phyloP scores from a whole-genome alignment of 768 basidiomycete genomes.

The Ramaria sp. region DNA sequence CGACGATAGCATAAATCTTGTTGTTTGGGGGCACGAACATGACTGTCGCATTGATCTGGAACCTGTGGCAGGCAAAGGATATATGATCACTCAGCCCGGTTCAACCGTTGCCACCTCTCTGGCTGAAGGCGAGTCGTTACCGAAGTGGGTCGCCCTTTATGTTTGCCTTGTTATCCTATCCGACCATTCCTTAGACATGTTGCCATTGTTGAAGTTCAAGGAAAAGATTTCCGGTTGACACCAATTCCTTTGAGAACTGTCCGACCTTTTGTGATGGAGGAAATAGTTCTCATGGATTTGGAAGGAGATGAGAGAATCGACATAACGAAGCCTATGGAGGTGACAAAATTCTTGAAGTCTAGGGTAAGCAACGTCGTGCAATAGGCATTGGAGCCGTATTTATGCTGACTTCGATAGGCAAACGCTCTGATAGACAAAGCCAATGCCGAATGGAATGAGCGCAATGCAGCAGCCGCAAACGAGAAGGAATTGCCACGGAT shows the following conservation, averaged over 20 bases:
- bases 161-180: background rate
- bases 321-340: slow-evolving; percentile 69
- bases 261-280: slow-evolving; percentile 87
- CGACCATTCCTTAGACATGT: slow-evolving; percentile 53
- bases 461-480: slow-evolving; percentile 51
- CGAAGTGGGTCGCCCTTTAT: slow-evolving; percentile 52
- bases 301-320: slow-evolving; percentile 72
- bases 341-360: slow-evolving; percentile 67
- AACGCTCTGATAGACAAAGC: slow-evolving; percentile 71
- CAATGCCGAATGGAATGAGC: slow-evolving; percentile 66
- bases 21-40: slow-evolving; percentile 99
- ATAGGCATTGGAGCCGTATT: too few relatives aligned
- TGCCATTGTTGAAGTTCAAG: slow-evolving; percentile 78
- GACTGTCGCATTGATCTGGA: slow-evolving; percentile 92
- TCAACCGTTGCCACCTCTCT: slow-evolving; percentile 91
- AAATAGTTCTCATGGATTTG: slow-evolving; percentile 60
- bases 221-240: slow-evolving; percentile 75
- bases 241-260: slow-evolving; percentile 86
- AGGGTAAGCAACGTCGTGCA: slow-evolving; percentile 32
- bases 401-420: slow-evolving; percentile 35
- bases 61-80: slow-evolving; percentile 81
- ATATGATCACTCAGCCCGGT: slow-evolving; percentile 90
- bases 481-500: slow-evolving; percentile 54
- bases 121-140: slow-evolving; percentile 83
- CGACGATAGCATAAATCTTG: slow-evolving; percentile 86